Evolutionary conservation across 805 yeast species (phyloP), one percentile per base, ranked within the genome.

Genomic region (Candida peoriensis): DNA sequence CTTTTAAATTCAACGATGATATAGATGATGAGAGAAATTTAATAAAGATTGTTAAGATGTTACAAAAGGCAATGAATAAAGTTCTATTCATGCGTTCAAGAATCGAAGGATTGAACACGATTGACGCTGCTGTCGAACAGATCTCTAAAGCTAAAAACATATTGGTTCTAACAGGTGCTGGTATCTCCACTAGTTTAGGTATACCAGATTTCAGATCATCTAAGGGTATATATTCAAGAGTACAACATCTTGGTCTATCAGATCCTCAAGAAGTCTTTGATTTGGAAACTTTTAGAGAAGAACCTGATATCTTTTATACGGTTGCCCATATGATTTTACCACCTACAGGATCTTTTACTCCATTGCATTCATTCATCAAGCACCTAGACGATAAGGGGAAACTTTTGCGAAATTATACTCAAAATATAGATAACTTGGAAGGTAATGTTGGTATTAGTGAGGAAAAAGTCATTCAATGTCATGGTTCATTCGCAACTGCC

Each of bases 181-280:
- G 97, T 17, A 86, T 88, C 36, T 83, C 94, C 23, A 87, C 96
- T 3, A 76, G 87, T 2, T 61, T 87, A 35, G 96, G 96, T 7
- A 88, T 87, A 36, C 96, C 96, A 0, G 96, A 87, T 60, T 87
- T 88, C 61, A 71, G 97, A 54, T 86, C 96, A 0, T 77, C 85
- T n/a, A 70, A 79, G 44, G 97, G 97, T 32, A 72, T 88, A 36
- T 88, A 88, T 58, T 69, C 85, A 2, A 74, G 72, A 48, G 70
- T 89, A 46, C 68, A 70, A 34, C 71, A 73, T 48, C 58, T 85
- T 36, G 89, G 93, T 0, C 60, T 88, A 22, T 74, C 71, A 32
- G 96, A 88, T 48, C 96, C 97, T 0, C 96, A 88, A 54, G 90
- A 85, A 48, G 96, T 87, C 28, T 88, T 88, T 57, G 86, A 85